Base-by-base conservation (phyloP, 2,329 filamentous ascomycete species). In the Emergomyces orientalis region DNA sequence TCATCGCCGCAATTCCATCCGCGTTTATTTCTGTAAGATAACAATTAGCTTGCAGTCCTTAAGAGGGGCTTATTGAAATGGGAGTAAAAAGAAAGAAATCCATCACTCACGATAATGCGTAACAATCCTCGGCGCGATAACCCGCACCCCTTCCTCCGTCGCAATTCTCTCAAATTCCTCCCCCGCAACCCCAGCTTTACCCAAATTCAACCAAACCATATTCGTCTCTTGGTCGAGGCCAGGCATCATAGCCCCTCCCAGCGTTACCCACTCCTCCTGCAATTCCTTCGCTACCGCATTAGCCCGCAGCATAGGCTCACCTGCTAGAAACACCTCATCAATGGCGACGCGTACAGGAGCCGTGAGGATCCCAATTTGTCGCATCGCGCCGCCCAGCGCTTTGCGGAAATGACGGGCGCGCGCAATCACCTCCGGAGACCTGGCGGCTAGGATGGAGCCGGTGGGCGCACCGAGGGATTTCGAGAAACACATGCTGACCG, bases 181-280 rank as follows among this genome's bases (percentile, higher is more conserved):
- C 4, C 72, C 72, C 2, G 78, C 76, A 39, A 87, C 72, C 0
- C 84, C 83, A 13, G 84, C 82, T 0, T 81, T 81, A 37, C 85
- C 82, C 19, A 94, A 77, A 73, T 95, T 87, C 63, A 95, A 71
- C 90, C 90, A 96, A 41, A 90, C 85, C 89, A 96, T 95, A 76
- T 96, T 96, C n/a, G 91, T 95, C 71, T 96, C 87, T 87, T 0
- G 88, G 87, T 64, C 55, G 11, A 58, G 34, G 3, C 37, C 37
- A 5, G 87, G 80, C 25, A 81, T 75, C 63, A 91, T 75, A 74
- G 83, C 84, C 1, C 90, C 91, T 4, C 90, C 90, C 60, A 86
- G 78, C 19, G 76, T 77, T 5, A 79, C 82, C 91, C 91, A 96
- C 66, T 88, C 74, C 39, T 79, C 76, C 32, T 82, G 85, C 30